phyloP scores from a whole-genome alignment of 768 basidiomycete species.

The Lactarius sanguifluus region DNA sequence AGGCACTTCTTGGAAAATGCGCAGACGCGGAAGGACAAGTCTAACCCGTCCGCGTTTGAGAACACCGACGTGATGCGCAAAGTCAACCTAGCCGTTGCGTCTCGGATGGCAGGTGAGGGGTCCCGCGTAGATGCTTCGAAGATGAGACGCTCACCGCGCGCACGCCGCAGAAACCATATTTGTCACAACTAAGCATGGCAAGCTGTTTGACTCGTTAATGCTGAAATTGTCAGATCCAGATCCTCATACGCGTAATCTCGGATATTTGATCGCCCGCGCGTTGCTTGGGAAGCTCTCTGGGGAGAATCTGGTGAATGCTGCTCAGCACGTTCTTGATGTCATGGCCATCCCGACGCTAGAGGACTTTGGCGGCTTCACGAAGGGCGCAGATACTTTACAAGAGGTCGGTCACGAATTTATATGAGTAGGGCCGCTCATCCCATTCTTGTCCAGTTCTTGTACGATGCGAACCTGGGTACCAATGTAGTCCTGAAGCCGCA shows the following conservation, averaged over 20 bases:
- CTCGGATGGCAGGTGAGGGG: constrained; percentile 62
- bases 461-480: constrained; percentile 47
- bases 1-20: constrained; percentile 34
- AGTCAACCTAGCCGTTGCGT: constrained; percentile 54
- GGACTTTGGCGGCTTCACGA: constrained; percentile 42
- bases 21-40: constrained; percentile 34
- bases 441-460: constrained; percentile 42
- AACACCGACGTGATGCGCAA: constrained; percentile 46
- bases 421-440: background rate
- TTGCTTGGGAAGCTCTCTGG: constrained; percentile 58
- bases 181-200: constrained; percentile 44
- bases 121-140: constrained; percentile 13
- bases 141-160: background rate
- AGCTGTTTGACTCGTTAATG: constrained; percentile 52
- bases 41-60: constrained; percentile 27
- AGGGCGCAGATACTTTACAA: constrained; percentile 34
- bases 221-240: constrained; percentile 49
- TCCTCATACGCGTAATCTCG: constrained; percentile 55
- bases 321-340: constrained; percentile 46
- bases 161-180: constrained; percentile 59
- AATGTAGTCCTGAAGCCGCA: constrained; percentile 59
- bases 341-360: constrained; percentile 49
- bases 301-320: constrained; percentile 57
- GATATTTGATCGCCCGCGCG: constrained; percentile 61
- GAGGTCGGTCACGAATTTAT: constrained; percentile 32